Evolutionary conservation across 306 rosid species (phyloP).

Genomic region (Boehmeria nivea): DNA sequence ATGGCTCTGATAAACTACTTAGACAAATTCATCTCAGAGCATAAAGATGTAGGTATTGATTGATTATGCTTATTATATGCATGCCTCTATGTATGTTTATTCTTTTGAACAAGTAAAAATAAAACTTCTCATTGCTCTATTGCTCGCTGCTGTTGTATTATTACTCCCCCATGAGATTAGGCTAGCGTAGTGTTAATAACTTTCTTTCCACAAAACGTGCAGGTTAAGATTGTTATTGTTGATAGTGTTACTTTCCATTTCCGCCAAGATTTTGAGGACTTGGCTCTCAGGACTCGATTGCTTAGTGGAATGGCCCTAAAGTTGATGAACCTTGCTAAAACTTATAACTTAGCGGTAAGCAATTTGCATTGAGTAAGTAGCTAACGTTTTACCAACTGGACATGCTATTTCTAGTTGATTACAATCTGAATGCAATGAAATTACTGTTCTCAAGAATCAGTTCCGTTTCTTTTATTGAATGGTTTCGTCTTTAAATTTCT

Average conservation of each 20-base stretch:
- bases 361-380: background rate
- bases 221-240: slow-evolving; percentile 79
- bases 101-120: background rate
- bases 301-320: slow-evolving; percentile 83
- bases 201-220: slow-evolving; percentile 2
- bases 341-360: slow-evolving; percentile 66
- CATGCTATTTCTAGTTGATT: background rate
- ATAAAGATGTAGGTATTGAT: slow-evolving; percentile 65
- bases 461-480: background rate
- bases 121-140: too few species aligned
- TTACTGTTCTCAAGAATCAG: background rate
- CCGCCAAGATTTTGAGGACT: slow-evolving; percentile 87
- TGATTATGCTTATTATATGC: background rate
- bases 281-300: slow-evolving; percentile 81
- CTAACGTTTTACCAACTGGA: background rate
- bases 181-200: background rate
- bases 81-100: background rate
- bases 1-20: slow-evolving; percentile 77
- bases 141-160: too few species aligned
- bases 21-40: slow-evolving; percentile 74
- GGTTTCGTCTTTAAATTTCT: slow-evolving; percentile 5
- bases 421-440: slow-evolving; percentile 2
- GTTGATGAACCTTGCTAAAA: slow-evolving; percentile 78
- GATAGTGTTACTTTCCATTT: slow-evolving; percentile 96
- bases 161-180: too few species aligned